Conservation (phyloP, 257 asterid genomes). For the Solanum peruvianum region DNA sequence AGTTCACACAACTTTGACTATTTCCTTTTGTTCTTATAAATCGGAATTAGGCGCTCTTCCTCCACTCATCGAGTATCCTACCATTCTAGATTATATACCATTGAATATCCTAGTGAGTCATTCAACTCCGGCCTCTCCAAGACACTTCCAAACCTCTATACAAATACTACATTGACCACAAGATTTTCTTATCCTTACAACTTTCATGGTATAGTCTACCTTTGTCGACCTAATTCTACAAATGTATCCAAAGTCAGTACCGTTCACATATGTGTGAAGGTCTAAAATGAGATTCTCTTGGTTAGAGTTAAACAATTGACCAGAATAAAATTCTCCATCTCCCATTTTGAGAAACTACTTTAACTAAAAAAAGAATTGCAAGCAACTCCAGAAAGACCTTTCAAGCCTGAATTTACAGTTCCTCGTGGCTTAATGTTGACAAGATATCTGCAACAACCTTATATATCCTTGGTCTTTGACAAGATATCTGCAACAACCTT, state of each 20-base stretch:
- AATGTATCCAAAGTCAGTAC: background rate
- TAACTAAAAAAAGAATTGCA: background rate
- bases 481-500: background rate
- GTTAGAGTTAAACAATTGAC: background rate
- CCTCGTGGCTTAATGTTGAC: background rate
- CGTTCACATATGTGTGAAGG: background rate
- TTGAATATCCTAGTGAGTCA: background rate
- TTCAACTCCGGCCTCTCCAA: background rate
- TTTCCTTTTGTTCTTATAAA: background rate
- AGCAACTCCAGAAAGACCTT: background rate
- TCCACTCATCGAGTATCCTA: background rate
- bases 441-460: background rate
- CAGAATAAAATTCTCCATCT: background rate
- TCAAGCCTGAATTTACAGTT: background rate
- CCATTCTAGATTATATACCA: background rate
- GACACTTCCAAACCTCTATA: background rate
- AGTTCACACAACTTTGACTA: background rate
- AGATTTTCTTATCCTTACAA: background rate
- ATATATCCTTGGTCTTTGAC: background rate
- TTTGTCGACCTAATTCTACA: background rate
- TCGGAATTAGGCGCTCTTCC: background rate
- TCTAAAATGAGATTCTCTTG: background rate
- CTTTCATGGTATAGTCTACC: background rate
- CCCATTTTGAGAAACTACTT: background rate
- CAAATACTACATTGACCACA: background rate